These are phyloP conservation scores for Ophiostoma sp. DNA, from an alignment of 2,329 filamentous ascomycete species.

Conservation along the genomic window DNA sequence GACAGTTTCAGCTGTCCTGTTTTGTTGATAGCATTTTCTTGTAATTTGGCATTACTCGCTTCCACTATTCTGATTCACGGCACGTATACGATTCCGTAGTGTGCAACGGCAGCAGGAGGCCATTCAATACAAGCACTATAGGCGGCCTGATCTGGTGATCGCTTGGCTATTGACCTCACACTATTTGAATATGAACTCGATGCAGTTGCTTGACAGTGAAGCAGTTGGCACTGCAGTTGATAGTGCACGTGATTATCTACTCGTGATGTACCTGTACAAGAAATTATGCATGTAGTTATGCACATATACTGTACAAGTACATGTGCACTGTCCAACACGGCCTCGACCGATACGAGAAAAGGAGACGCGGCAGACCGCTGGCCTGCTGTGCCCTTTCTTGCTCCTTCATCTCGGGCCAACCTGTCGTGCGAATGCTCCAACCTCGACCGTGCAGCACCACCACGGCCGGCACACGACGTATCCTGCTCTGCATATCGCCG, in stretches of 20 bases:
- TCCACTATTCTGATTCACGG: neutral
- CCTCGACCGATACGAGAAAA: conserved; percentile 4
- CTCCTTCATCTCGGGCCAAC: conserved; percentile 7
- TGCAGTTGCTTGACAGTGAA: neutral
- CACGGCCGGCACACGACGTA: neutral
- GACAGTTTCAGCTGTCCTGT: neutral
- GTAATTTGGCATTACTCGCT: conserved; percentile 8
- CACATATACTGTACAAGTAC: neutral
- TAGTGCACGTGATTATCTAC: neutral
- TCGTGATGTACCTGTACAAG: neutral
- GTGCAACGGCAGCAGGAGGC: neutral
- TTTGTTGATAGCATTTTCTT: conserved; percentile 9
- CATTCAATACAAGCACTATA: neutral
- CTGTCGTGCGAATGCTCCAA: conserved; percentile 5
- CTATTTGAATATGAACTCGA: neutral
- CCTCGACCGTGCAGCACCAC: neutral
- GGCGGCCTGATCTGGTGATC: neutral
- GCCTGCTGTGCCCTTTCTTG: neutral
- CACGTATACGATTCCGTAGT: conserved; percentile 4
- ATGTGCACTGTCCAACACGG: neutral
- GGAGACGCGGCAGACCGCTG: neutral
- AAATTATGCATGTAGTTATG: too few relatives aligned
- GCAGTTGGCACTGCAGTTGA: neutral
- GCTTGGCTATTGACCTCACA: neutral
- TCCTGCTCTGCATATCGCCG: too few relatives aligned